phyloP scores from a whole-genome alignment of 805 yeast genomes.

The Candida khao-thaluensis region DNA sequence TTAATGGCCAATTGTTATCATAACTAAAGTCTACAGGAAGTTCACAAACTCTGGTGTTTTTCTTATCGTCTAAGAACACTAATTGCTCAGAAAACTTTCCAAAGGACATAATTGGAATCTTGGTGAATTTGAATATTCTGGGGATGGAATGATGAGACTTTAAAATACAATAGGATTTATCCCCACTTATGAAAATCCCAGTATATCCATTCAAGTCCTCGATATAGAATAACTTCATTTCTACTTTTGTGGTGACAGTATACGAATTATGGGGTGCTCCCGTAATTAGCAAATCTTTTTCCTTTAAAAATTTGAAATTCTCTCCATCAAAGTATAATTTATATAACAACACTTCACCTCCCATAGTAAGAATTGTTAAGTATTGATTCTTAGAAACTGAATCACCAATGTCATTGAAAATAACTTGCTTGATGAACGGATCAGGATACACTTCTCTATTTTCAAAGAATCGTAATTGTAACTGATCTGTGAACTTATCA shows the following conservation, averaged over 20 bases:
- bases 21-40: constrained; percentile 50
- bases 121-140: constrained; percentile 63
- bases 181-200: constrained; percentile 70
- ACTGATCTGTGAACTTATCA: constrained; percentile 44
- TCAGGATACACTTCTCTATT: constrained; percentile 59
- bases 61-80: constrained; percentile 67
- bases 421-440: constrained; percentile 67
- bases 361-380: constrained; percentile 69
- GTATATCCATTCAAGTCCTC: constrained; percentile 57
- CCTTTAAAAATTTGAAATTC: constrained; percentile 41
- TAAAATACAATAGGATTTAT: constrained; percentile 64
- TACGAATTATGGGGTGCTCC: constrained; percentile 84
- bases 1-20: constrained; percentile 60
- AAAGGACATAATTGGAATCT: constrained; percentile 64
- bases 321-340: constrained; percentile 52
- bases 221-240: constrained; percentile 62
- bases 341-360: constrained; percentile 76
- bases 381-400: constrained; percentile 52
- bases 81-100: constrained; percentile 60
- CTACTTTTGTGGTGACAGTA: constrained; percentile 64
- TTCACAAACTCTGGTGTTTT: constrained; percentile 63
- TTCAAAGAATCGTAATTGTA: constrained; percentile 48
- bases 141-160: constrained; percentile 65
- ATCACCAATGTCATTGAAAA: constrained; percentile 68
- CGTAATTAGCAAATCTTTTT: constrained; percentile 49